Evolutionary conservation across 352 stramenopile genomes (phyloP).

Genomic region (Phytophthora citrophthora): DNA sequence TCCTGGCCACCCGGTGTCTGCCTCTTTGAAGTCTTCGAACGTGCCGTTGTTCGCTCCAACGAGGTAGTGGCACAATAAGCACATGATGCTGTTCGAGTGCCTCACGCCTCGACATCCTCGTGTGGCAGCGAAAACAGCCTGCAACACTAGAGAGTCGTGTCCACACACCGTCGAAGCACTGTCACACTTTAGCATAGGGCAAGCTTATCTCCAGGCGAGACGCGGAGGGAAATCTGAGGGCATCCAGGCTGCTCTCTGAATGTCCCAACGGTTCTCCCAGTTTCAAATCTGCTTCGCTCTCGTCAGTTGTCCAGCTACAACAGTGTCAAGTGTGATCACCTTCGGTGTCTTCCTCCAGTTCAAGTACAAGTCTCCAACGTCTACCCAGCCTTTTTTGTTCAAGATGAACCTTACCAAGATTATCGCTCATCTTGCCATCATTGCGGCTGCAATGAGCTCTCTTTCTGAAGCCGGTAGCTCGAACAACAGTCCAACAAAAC

Average conservation of each 20-base stretch:
- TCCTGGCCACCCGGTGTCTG: constrained; percentile 12
- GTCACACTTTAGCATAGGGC: constrained; percentile 1
- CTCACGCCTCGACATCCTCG: constrained; percentile 2
- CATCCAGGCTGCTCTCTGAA: constrained; percentile 1
- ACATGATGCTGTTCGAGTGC: not conserved
- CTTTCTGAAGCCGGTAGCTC: constrained; percentile 27
- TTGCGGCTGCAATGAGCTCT: constrained; percentile 26
- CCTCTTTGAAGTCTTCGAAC: constrained; percentile 9
- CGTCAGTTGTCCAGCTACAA: constrained; percentile 7
- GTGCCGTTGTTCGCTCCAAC: not conserved
- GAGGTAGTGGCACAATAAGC: not conserved
- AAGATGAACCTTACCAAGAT: constrained; percentile 45
- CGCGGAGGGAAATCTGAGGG: not conserved
- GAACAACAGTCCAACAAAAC: constrained; percentile 12
- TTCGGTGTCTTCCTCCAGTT: constrained; percentile 18
- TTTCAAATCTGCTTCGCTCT: constrained; percentile 26
- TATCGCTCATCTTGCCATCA: constrained; percentile 35
- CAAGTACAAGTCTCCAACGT: constrained; percentile 16
- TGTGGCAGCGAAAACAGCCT: constrained; percentile 8
- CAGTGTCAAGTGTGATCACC: constrained; percentile 12
- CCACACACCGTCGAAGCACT: constrained; percentile 5
- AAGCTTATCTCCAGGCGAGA: not conserved
- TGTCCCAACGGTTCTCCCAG: constrained; percentile 6
- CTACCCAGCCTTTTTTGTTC: constrained; percentile 17
- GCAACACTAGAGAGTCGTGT: constrained; percentile 9